A percentile compares a stretch with the other conserved stretches of the same genome.
These are phyloP conservation scores for Pseudogymnoascus sp. DNA, from an alignment of 2,329 filamentous ascomycete genomes.

Conservation along the genomic window DNA sequence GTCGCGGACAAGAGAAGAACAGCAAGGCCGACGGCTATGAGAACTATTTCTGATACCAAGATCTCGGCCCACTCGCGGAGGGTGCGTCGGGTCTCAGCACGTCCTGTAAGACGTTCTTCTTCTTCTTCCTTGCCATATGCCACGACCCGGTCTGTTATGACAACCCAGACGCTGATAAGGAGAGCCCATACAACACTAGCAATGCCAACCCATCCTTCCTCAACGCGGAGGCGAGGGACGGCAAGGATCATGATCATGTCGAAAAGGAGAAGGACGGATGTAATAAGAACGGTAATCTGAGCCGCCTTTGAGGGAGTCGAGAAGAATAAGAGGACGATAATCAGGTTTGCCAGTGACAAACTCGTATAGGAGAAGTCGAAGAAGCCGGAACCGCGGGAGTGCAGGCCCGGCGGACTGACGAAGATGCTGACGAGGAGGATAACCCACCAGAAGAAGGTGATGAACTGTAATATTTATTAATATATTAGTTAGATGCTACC, in stretches of 20 bases:
- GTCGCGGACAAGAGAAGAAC: constrained; percentile 70
- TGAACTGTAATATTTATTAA: constrained; percentile 24
- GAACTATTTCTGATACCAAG: constrained; percentile 61
- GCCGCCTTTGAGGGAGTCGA: constrained; percentile 71
- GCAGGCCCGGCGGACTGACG: constrained; percentile 78
- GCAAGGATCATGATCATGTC: constrained; percentile 73
- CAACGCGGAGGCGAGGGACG: constrained; percentile 63
- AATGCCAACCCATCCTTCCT: constrained; percentile 90
- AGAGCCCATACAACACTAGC: constrained; percentile 76
- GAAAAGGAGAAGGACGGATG: constrained; percentile 58
- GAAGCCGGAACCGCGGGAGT: constrained; percentile 85
- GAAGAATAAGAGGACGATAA: constrained; percentile 80
- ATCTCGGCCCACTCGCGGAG: constrained; percentile 79
- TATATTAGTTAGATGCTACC: not conserved
- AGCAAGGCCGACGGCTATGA: constrained; percentile 59
- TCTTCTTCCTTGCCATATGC: constrained; percentile 89
- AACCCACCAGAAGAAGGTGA: constrained; percentile 89
- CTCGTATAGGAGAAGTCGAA: constrained; percentile 79
- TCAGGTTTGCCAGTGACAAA: constrained; percentile 65
- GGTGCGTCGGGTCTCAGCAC: constrained; percentile 74
- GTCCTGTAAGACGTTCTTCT: constrained; percentile 84
- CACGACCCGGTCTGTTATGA: constrained; percentile 72
- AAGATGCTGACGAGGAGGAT: constrained; percentile 83
- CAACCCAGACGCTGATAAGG: constrained; percentile 68
- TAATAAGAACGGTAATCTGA: constrained; percentile 60